A percentile compares a stretch with the other conserved stretches of the same genome.
Conservation (phyloP, 495 filamentous ascomycete species). For the Patellaria atrata region DNA sequence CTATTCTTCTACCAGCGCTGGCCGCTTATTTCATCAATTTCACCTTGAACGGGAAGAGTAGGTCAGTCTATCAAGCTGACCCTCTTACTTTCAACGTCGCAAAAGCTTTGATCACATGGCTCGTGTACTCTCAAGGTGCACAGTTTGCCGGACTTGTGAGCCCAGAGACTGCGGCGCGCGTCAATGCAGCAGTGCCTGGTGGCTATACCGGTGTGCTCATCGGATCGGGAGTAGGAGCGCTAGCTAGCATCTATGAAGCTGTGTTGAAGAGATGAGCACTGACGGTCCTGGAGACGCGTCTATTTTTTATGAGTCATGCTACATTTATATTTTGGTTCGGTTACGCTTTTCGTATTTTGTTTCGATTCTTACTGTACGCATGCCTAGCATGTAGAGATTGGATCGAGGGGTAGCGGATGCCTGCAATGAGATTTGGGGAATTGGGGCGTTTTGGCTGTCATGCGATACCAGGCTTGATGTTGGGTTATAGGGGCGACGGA, state of each 20-base stretch:
- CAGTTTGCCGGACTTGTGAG: conserved; percentile 48
- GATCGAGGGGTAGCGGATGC: no score
- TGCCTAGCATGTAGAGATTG: no score
- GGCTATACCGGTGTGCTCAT: conserved; percentile 56
- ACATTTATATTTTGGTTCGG: no score
- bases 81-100: conserved; percentile 78
- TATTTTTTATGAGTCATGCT: no score
- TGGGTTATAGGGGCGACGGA: no score
- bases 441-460: no score
- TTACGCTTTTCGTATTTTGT: no score
- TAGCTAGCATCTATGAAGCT: conserved; percentile 70
- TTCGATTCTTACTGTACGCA: no score
- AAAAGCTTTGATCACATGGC: conserved; percentile 65
- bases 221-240: conserved; percentile 51
- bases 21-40: conserved; percentile 83
- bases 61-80: conserved; percentile 45
- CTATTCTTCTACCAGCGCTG: conserved; percentile 49
- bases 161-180: conserved; percentile 39
- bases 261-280: conserved; percentile 52
- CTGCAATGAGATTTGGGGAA: no score
- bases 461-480: no score
- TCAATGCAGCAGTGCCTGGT: conserved; percentile 54
- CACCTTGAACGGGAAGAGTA: conserved; percentile 30
- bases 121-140: conserved; percentile 47
- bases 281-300: no score